Base-by-base conservation (phyloP, 2,329 filamentous ascomycete genomes). In the Fusarium stilboides region DNA sequence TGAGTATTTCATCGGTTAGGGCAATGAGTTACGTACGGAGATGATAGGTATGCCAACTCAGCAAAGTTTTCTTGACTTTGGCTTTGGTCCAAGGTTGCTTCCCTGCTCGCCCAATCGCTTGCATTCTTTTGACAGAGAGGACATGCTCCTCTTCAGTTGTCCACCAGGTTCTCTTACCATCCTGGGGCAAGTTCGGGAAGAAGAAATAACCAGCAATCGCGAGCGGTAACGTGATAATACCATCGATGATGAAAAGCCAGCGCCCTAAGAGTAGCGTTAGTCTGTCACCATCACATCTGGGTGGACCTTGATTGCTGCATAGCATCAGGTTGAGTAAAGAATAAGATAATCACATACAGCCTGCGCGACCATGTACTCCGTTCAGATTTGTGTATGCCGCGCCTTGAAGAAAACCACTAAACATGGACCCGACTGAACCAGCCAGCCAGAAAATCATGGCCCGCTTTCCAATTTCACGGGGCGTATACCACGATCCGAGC, bases 181-280 rank as follows among this genome's bases (percentile, higher is more conserved):
- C 65, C 14, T 68, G 65, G 1, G 68, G 68, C 7, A 70, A 59
- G 36, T 69, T 69, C 6, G 76, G 75, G 37, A 74, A 75, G 14
- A 78, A 64, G 33, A 75, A 53, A 53, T 75, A 77, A 6, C 77
- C 77, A 3, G 68, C 58, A 12, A 60, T 14, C 1, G 55, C 39
- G 2, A 60, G 55, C 2, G 59, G 46, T 15, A 62, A n/a, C 6
- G 55, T 76, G 51, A 80, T 78, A 33, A 79, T 68, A 4, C 77
- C 78, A 36, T 79, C 77, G 40, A 79, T 73, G 36, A 80, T 75
- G 53, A 79, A 79, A 17, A 79, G 69, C 76, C 76, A 79, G 26
- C 76, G 75, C 70, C 68, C 56, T 55, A 0, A 2, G 5, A 31
- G 28, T 5, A 13, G 10, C 12, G 28, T 31, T 31, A 31, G 28